Evolutionary conservation across 2,329 filamentous ascomycete species (phyloP).

Genomic region (Saccharata proteae): DNA sequence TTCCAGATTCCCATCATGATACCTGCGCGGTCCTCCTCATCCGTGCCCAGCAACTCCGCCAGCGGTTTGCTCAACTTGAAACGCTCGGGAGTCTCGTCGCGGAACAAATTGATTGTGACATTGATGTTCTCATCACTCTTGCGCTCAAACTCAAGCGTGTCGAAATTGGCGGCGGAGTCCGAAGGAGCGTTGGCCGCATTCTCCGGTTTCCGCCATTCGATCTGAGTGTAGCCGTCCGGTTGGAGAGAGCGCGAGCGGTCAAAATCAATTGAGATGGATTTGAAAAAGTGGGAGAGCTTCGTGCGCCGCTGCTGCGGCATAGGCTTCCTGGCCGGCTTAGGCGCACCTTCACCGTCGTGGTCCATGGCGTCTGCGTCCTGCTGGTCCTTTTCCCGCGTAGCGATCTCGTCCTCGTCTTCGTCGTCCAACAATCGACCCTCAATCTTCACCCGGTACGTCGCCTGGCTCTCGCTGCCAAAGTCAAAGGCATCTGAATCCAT

Average conservation of each 20-base stretch:
- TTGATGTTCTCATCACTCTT: constrained; percentile 88
- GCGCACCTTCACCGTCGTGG: constrained; percentile 37
- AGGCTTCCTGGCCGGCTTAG: constrained; percentile 13
- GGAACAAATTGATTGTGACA: constrained; percentile 72
- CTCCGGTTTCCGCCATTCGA: constrained; percentile 83
- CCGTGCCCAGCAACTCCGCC: constrained; percentile 72
- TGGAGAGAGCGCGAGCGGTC: constrained; percentile 51
- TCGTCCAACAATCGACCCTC: constrained; percentile 67
- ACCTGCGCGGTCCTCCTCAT: constrained; percentile 76
- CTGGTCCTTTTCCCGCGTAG: constrained; percentile 15
- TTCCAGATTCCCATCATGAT: constrained; percentile 91
- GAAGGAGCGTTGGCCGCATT: constrained; percentile 39
- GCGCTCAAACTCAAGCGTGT: constrained; percentile 82
- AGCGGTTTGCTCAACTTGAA: constrained; percentile 69
- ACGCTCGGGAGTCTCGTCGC: constrained; percentile 77
- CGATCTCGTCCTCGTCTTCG: constrained; percentile 22
- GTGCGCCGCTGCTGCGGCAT: constrained; percentile 30
- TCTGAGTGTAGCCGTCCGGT: constrained; percentile 44
- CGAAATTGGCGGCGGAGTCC: constrained; percentile 63
- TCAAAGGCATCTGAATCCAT: constrained; percentile 67
- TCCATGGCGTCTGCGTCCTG: constrained; percentile 46
- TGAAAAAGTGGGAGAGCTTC: constrained; percentile 68
- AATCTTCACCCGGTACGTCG: constrained; percentile 82
- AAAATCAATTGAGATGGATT: constrained; percentile 56
- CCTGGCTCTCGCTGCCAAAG: constrained; percentile 63